A percentile compares a stretch with the other conserved stretches of the same genome.
Evolutionary conservation across 139 green algal species (phyloP).

Genomic region (Chlorella ohadii): DNA sequence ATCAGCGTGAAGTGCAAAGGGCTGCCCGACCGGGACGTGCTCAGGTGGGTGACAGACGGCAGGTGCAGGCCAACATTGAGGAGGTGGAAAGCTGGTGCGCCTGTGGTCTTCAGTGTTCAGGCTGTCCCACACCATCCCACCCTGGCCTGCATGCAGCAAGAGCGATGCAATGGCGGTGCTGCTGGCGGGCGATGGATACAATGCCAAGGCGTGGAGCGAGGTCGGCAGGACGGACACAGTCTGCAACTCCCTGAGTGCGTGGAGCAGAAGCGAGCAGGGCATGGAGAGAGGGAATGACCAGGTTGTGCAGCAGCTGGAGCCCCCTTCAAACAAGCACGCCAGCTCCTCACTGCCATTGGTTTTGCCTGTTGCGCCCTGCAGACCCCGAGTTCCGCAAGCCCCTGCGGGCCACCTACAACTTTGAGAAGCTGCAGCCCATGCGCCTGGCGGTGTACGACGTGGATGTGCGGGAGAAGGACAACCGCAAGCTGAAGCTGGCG

Average conservation of each 20-base stretch:
- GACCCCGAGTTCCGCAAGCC: slow-evolving; percentile 46
- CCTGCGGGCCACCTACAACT: slow-evolving; percentile 43
- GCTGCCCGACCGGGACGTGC: slow-evolving; percentile 19
- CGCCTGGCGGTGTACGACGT: slow-evolving; percentile 47
- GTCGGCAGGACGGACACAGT: slow-evolving; percentile 50
- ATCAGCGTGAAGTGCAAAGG: slow-evolving; percentile 8
- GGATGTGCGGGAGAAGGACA: slow-evolving; percentile 35
- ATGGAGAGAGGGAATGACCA: too few species aligned
- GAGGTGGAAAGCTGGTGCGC: too few species aligned
- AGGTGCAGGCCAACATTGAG: too few species aligned
- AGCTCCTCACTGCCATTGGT: too few species aligned
- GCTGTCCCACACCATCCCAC: not conserved
- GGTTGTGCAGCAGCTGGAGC: too few species aligned
- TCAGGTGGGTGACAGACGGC: not conserved
- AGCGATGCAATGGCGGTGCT: slow-evolving; percentile 52
- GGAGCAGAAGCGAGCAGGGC: too few species aligned
- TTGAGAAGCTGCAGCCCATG: slow-evolving; percentile 49
- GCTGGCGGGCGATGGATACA: slow-evolving; percentile 7
- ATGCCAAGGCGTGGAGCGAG: slow-evolving; percentile 27
- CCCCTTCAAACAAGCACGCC: too few species aligned
- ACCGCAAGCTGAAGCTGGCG: slow-evolving; percentile 29
- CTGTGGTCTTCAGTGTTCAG: too few species aligned
- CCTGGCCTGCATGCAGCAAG: slow-evolving; percentile 39
- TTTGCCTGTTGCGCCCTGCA: slow-evolving; percentile 4
- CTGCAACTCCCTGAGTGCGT: slow-evolving; percentile 44